Evolutionary conservation across 495 filamentous ascomycete species (phyloP).

Genomic region (Penicillium paxilli): DNA sequence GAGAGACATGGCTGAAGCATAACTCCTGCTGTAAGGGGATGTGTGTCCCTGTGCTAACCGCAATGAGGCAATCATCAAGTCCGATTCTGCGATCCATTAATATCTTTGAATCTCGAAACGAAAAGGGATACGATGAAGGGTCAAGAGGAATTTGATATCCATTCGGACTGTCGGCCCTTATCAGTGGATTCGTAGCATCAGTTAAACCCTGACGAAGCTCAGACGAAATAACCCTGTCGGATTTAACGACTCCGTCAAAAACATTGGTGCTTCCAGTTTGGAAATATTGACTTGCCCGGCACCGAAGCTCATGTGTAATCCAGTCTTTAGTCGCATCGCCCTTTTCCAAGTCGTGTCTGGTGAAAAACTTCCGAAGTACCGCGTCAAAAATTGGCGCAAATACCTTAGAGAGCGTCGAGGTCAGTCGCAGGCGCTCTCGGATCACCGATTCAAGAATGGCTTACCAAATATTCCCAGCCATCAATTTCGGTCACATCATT

Average conservation of each 20-base stretch:
- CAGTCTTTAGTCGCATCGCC: background rate
- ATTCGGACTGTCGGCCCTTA: background rate
- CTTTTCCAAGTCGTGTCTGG: background rate
- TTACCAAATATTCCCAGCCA: background rate
- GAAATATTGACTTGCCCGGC: background rate
- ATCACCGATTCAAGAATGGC: too few species aligned
- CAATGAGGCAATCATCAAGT: background rate
- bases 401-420: too few species aligned
- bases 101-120: too few species aligned
- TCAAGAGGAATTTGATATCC: background rate
- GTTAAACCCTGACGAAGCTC: background rate
- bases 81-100: background rate
- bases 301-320: background rate
- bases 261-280: background rate
- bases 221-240: background rate
- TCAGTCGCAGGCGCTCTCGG: too few species aligned
- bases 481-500: background rate
- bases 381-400: too few species aligned
- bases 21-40: too few species aligned
- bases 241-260: background rate
- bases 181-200: background rate
- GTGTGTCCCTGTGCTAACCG: too few species aligned
- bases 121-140: background rate
- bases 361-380: background rate
- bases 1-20: too few species aligned